Evolutionary conservation across 176 grass and related monocot species (phyloP).

Genomic region (Rhynchospora pubera): DNA sequence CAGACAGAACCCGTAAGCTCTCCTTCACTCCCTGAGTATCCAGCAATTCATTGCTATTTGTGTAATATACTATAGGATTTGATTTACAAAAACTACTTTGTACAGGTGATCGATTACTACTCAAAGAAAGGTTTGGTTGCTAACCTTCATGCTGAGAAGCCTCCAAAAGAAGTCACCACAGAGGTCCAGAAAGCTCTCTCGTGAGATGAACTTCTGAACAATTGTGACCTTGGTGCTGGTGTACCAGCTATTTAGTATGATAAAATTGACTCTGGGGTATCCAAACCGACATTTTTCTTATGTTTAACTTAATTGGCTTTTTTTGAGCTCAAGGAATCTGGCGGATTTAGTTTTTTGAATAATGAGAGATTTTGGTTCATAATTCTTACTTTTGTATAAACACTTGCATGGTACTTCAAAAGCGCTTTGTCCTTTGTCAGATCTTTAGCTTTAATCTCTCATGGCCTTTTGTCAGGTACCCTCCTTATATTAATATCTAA

Average conservation of each 20-base stretch:
- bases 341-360: constrained; percentile 29
- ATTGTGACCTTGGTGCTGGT: constrained; percentile 20
- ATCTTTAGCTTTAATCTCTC: background rate
- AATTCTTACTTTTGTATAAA: constrained; percentile 18
- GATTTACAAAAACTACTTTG: background rate
- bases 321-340: constrained; percentile 16
- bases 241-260: constrained; percentile 26
- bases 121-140: constrained; percentile 64
- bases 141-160: constrained; percentile 70
- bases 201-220: constrained; percentile 19
- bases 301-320: constrained; percentile 26
- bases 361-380: constrained; percentile 29
- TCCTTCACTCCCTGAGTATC: constrained; percentile 15
- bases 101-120: constrained; percentile 87
- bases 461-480: background rate
- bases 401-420: constrained; percentile 16
- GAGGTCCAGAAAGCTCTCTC: constrained; percentile 76
- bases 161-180: constrained; percentile 58
- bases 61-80: background rate
- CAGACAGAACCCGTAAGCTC: constrained; percentile 85
- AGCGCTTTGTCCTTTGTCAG: background rate
- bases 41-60: background rate
- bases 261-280: constrained; percentile 21
- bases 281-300: constrained; percentile 15
- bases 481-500: background rate